Evolutionary conservation across 768 basidiomycete genomes (phyloP), one percentile per base, ranked within the genome.

Genomic region (Auricularia cornea): DNA sequence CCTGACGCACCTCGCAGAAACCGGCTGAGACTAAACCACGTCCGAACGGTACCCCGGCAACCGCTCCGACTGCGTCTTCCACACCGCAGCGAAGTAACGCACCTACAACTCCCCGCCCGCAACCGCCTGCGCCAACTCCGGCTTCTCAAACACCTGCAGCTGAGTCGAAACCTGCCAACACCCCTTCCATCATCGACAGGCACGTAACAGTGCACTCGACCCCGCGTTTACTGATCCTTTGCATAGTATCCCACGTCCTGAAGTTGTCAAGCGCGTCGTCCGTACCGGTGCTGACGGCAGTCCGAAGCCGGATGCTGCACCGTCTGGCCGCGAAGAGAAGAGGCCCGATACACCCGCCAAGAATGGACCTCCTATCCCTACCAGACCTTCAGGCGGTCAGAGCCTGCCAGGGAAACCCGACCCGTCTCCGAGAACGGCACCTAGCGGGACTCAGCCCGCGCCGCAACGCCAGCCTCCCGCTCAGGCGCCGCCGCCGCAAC

Each of bases 231-330:
- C 69, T 66, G 38, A 62, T 48, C 54, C 16, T 62, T 14, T 62
- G 64, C 52, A 28, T 66, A 91, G 89, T 70, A 81, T 91, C 56
- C 89, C 88, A 28, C 78, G 88, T 57, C 89, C 89, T n/a, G 88
- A 90, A 70, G 88, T 89, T 35, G 87, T 91, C 63, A 89, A 84
- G 72, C 79, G 89, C 26, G 74, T 83, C 26, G 69, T 77, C 33
- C 59, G 62, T 56, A 56, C 18, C 56, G 16, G 20, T 48, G 6
- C 44, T 6, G 44, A 48, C 44, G 20, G 20, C 20, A 48, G 57
- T 20, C 29, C 38, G 11, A 61, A 62, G 29, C 64, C 61, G 23
- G 35, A 60, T 12, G 14, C 18, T 11, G 32, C n/a, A 59, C 60
- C 60, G 30, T 28, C 48, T 38, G 38, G 18, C 31, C 32, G 23